These are phyloP conservation scores for Wickerhamiella spandovensis DNA, from an alignment of 805 yeast species.

Conservation along the genomic window DNA sequence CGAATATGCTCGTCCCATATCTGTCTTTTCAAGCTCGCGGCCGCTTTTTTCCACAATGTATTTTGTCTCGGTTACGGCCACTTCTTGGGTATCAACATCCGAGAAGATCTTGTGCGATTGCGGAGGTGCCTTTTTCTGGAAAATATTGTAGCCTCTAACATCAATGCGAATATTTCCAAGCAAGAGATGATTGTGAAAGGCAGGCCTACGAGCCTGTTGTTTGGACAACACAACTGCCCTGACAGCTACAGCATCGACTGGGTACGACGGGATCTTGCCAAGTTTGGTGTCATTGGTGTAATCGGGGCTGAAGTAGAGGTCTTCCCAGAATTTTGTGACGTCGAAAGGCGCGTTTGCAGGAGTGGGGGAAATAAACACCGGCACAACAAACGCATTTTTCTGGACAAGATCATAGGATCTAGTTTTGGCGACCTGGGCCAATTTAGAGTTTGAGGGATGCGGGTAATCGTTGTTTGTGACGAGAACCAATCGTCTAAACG, in stretches of 20 bases:
- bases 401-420: conserved; percentile 14
- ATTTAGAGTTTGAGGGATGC: conserved; percentile 7
- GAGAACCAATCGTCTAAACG: conserved; percentile 10
- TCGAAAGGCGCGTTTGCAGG: conserved; percentile 6
- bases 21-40: conserved; percentile 27
- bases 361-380: conserved; percentile 11
- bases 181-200: conserved; percentile 6
- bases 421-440: conserved; percentile 21
- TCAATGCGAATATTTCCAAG: conserved; percentile 32
- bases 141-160: conserved; percentile 58
- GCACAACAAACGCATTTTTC: conserved; percentile 10
- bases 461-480: conserved; percentile 16
- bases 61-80: conserved; percentile 37
- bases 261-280: not conserved
- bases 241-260: conserved; percentile 1
- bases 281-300: not conserved
- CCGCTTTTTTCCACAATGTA: conserved; percentile 32
- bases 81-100: conserved; percentile 36
- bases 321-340: conserved; percentile 13
- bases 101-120: conserved; percentile 38
- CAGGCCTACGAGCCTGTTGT: conserved; percentile 2
- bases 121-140: conserved; percentile 36
- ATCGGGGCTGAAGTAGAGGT: conserved; percentile 1
- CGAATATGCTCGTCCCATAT: conserved; percentile 28
- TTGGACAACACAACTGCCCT: conserved; percentile 4